Evolutionary conservation across 768 basidiomycete species (phyloP).

Genomic region (Rhodosporidiobolus sp.): DNA sequence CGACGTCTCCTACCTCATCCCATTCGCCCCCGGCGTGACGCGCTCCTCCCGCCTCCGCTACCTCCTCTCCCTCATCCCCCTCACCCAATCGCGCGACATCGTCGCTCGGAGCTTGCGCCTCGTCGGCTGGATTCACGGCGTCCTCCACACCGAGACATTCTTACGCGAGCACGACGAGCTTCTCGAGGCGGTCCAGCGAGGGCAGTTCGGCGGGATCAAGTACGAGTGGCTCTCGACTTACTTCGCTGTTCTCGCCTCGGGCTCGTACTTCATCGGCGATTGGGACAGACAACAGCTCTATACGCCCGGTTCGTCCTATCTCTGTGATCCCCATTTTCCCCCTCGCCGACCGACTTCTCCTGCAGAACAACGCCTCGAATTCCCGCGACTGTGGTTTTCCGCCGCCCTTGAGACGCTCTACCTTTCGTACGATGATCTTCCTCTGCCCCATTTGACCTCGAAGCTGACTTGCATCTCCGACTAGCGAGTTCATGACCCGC

Average conservation of each 20-base stretch:
- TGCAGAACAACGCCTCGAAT: background rate
- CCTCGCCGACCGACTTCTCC: background rate
- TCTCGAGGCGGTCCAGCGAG: background rate
- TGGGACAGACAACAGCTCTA: background rate
- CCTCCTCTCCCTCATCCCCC: slow-evolving; percentile 3
- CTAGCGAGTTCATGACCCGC: slow-evolving; percentile 2
- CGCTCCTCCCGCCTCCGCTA: background rate
- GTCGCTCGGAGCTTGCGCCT: background rate
- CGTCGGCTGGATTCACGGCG: slow-evolving; percentile 4
- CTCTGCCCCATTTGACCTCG: background rate
- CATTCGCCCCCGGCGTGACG: background rate
- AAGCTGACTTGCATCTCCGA: too few relatives aligned
- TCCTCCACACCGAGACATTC: background rate
- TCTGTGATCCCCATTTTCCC: background rate
- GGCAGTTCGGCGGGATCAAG: background rate
- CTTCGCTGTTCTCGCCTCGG: background rate
- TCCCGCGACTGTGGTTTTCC: background rate
- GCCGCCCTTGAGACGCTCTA: background rate
- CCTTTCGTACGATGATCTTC: background rate
- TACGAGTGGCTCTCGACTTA: background rate
- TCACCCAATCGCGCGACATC: background rate
- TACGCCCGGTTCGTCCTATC: background rate
- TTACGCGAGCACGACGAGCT: background rate
- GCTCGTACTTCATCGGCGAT: slow-evolving; percentile 1
- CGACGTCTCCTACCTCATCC: slow-evolving; percentile 5